Evolutionary conservation across 345 rosid genomes (phyloP), one percentile per base, ranked within the genome.

Genomic region (Brassica incana): DNA sequence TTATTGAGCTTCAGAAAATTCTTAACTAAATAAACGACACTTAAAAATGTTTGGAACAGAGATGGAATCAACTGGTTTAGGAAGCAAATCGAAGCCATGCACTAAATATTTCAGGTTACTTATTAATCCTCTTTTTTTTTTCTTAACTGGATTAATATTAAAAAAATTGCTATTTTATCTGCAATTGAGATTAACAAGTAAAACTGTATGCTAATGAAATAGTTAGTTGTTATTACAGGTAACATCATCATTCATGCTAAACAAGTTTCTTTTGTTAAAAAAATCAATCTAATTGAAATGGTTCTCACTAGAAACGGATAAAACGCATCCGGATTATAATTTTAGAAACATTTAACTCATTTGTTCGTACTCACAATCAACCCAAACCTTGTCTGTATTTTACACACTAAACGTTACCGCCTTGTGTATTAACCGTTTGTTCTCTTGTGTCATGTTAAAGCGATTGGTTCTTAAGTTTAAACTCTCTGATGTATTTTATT

Each of bases 61-160:
- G 60, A 54, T 54, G 60, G 25, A 54, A 15, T 87, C 92, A 86
- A 85, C 90, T 85, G 97, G 91, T 93, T 90, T 93, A 95, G 99
- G 98, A 93, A 93, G 98, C 99, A 95, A 95, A 91, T 93, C 90
- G 89, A 95, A 95, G 99, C 99, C 98, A 87, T 93, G 99, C 97
- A 92, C 97, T 50, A 85, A 92, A 92, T 83, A 92, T 90, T 92
- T 95, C 99, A 95, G 99, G 99, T 95, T 95, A 84, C 16, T 48
- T 48, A 48, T 48, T 85, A 81, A 90, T 90, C 90, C 60, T 86
- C 81, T 9, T 9, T 40, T 77, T 56, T 86, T 33, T 77, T 56
- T 86, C 85, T 82, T 85, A 79, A 90, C 75, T 32, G 86, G 85
- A 84, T 75, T 75, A 90, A 60, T 81, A 78, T 73, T 75, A 65